Percentiles rank a stretch among this genome's conserved stretches.
Conservation (phyloP, 129 eudicot species). For the Chrysanthemum seticuspe region DNA sequence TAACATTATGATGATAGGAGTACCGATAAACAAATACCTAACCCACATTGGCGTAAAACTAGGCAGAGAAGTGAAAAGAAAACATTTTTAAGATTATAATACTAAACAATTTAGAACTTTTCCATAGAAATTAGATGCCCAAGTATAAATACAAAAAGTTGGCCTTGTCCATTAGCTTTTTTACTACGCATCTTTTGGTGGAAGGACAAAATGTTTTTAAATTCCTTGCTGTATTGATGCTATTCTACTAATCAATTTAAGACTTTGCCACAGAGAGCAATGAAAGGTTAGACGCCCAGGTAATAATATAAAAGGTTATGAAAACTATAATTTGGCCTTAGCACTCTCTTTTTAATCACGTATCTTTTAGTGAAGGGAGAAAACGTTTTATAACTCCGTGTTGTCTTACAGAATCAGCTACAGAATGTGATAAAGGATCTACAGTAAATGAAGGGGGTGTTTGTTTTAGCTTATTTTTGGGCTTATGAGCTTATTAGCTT, state of each 20-base stretch:
- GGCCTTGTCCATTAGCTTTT: too few relatives aligned
- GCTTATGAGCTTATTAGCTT: too few relatives aligned
- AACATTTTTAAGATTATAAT: not conserved
- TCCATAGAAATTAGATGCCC: not conserved
- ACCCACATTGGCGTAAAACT: not conserved
- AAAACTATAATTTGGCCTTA: not conserved
- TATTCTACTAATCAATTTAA: not conserved
- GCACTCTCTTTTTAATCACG: not conserved
- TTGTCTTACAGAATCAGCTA: not conserved
- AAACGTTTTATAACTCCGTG: not conserved
- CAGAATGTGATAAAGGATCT: not conserved
- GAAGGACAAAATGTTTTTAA: too few relatives aligned
- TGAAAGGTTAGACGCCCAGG: not conserved
- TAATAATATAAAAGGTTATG: not conserved
- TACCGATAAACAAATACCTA: not conserved
- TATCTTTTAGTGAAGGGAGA: not conserved
- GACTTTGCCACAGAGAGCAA: not conserved
- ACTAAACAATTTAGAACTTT: not conserved
- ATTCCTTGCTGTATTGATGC: not conserved
- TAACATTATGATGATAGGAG: not conserved
- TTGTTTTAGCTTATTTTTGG: too few relatives aligned
- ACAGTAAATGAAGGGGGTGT: too few relatives aligned
- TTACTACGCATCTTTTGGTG: too few relatives aligned
- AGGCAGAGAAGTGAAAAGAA: conserved; percentile 9
- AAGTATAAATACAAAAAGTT: too few relatives aligned